Evolutionary conservation across 768 basidiomycete species (phyloP).

Genomic region (Amanita rubescens): DNA sequence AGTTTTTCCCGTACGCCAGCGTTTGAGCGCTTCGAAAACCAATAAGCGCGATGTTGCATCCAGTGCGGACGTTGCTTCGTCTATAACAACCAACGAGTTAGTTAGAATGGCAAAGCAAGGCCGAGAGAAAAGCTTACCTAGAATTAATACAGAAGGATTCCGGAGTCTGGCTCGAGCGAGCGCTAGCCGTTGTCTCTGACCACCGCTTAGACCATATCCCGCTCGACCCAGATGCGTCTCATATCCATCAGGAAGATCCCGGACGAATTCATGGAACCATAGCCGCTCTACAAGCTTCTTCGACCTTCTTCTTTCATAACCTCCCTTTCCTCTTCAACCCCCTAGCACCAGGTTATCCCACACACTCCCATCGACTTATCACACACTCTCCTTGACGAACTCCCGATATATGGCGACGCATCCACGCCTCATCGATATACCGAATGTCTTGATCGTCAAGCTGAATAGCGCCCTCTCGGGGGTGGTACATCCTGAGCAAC

Average conservation of each 20-base stretch:
- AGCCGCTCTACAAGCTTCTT: slow-evolving; percentile 75
- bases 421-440: slow-evolving; percentile 66
- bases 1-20: slow-evolving; percentile 71
- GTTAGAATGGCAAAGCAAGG: slow-evolving; percentile 3
- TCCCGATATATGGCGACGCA: slow-evolving; percentile 61
- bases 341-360: slow-evolving; percentile 87
- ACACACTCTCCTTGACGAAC: slow-evolving; percentile 75
- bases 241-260: slow-evolving; percentile 81
- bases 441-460: slow-evolving; percentile 79
- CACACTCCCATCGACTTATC: slow-evolving; percentile 69
- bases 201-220: slow-evolving; percentile 80
- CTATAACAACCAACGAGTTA: slow-evolving; percentile 45
- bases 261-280: slow-evolving; percentile 84
- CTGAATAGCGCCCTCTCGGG: slow-evolving; percentile 55
- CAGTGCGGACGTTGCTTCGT: slow-evolving; percentile 77
- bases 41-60: slow-evolving; percentile 83
- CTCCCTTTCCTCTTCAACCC: slow-evolving; percentile 38
- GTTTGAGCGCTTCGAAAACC: slow-evolving; percentile 65
- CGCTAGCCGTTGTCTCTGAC: slow-evolving; percentile 86
- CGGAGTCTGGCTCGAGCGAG: slow-evolving; percentile 82
- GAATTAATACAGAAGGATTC: slow-evolving; percentile 83
- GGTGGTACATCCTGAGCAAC: slow-evolving; percentile 71
- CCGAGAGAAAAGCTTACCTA: slow-evolving; percentile 52
- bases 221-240: slow-evolving; percentile 72
- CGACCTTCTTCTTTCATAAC: slow-evolving; percentile 64